These are phyloP conservation scores for Auricularia auricula-judae DNA, from an alignment of 768 basidiomycete genomes.

Conservation along the genomic window DNA sequence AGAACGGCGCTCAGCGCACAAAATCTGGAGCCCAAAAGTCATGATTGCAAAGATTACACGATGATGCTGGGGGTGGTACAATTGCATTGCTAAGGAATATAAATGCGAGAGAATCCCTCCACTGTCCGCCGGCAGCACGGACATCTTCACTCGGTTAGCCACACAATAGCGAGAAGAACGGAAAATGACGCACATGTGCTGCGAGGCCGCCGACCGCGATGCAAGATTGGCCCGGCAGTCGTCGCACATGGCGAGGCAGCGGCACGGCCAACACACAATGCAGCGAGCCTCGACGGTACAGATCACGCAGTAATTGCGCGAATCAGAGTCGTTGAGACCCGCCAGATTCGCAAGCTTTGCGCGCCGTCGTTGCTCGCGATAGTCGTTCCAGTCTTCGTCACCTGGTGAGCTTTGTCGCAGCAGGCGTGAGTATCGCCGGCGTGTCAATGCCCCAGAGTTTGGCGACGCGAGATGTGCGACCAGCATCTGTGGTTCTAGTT, in stretches of 20 bases:
- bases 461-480: slow-evolving; percentile 42
- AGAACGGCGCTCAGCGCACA: no score
- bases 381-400: slow-evolving; percentile 19
- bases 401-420: slow-evolving; percentile 8
- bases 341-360: slow-evolving; percentile 6
- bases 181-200: slow-evolving; percentile 28
- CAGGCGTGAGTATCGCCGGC: slow-evolving; percentile 32
- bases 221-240: slow-evolving; percentile 52
- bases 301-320: slow-evolving; percentile 45
- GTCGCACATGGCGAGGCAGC: slow-evolving; percentile 63
- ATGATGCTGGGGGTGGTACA: not conserved
- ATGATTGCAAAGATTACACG: not conserved
- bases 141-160: slow-evolving; percentile 19
- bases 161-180: not conserved
- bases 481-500: slow-evolving; percentile 30
- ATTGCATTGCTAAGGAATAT: slow-evolving; percentile 33
- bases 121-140: slow-evolving; percentile 50
- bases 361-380: slow-evolving; percentile 20
- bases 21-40: no score
- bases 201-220: slow-evolving; percentile 39
- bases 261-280: slow-evolving; percentile 80
- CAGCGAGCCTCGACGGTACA: slow-evolving; percentile 58
- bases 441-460: slow-evolving; percentile 37
- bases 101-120: slow-evolving; percentile 52
- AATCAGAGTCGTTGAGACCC: slow-evolving; percentile 9